These are phyloP conservation scores for Rhodotorula sp. DNA, from an alignment of 1,284 basidiomycete species.

Conservation along the genomic window DNA sequence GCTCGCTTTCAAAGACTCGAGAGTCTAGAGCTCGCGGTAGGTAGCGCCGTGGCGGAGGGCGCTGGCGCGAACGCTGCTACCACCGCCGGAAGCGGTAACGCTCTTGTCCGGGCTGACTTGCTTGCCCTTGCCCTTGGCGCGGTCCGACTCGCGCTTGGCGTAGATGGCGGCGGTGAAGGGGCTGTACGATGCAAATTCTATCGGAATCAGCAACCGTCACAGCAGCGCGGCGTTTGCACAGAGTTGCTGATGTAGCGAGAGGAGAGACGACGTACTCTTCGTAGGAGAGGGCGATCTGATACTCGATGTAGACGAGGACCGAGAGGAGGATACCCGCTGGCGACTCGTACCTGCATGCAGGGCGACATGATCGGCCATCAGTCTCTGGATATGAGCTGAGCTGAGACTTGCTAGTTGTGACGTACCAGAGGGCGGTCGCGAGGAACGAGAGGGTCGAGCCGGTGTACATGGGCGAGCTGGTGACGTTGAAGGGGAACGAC, in stretches of 20 bases:
- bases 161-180: constrained; percentile 42
- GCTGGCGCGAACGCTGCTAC: neutral
- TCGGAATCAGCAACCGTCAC: neutral
- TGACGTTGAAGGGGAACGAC: constrained; percentile 89
- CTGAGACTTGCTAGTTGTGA: constrained; percentile 1
- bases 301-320: constrained; percentile 74
- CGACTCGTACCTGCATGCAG: constrained; percentile 66
- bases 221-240: neutral
- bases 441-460: constrained; percentile 84
- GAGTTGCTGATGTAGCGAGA: too few relatives aligned
- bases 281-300: constrained; percentile 74
- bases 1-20: too few relatives aligned
- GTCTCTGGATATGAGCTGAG: too few relatives aligned
- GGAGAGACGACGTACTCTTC: constrained; percentile 64
- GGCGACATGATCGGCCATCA: too few relatives aligned
- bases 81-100: neutral
- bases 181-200: too few relatives aligned
- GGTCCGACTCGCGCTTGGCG: constrained; percentile 33
- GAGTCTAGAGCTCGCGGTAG: constrained; percentile 6
- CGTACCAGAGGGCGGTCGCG: constrained; percentile 76
- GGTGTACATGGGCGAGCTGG: constrained; percentile 93
- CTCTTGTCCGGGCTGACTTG: neutral
- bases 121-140: constrained; percentile 11
- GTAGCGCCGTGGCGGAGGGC: neutral
- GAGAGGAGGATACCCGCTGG: constrained; percentile 75